These are phyloP conservation scores for Proliferodiscus dingleyae DNA, from an alignment of 2,329 filamentous ascomycete species.

Conservation along the genomic window DNA sequence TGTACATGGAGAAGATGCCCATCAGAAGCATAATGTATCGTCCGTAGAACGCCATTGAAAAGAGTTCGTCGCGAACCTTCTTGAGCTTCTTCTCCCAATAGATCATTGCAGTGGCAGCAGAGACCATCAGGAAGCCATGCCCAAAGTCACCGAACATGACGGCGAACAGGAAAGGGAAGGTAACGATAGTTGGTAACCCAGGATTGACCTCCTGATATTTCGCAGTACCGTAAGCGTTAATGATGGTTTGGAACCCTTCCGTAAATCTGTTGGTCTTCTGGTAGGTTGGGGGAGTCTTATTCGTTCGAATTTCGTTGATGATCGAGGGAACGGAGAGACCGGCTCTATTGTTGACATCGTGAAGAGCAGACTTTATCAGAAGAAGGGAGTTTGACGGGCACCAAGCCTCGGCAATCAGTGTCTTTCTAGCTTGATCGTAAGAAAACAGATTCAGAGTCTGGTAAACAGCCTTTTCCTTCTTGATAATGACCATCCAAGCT, in stretches of 20 bases:
- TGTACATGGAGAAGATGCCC: conserved; percentile 95
- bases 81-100: conserved; percentile 91
- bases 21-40: conserved; percentile 98
- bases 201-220: conserved; percentile 98
- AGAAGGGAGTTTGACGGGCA: conserved; percentile 87
- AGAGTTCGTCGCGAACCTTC: conserved; percentile 89
- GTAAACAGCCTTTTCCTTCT: conserved; percentile 98
- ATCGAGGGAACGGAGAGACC: conserved; percentile 97
- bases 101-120: conserved; percentile 85
- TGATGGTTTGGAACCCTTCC: conserved; percentile 96
- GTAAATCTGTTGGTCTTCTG: conserved; percentile 99
- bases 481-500: conserved; percentile 95
- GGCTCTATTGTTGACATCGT: conserved; percentile 93
- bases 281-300: conserved; percentile 95
- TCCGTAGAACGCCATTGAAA: conserved; percentile 98
- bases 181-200: conserved; percentile 89
- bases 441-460: conserved; percentile 94
- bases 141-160: conserved; percentile 99
- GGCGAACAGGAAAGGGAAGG: conserved; percentile 98
- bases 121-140: conserved; percentile 84
- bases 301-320: conserved; percentile 95
- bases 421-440: conserved; percentile 92
- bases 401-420: conserved; percentile 96
- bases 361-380: conserved; percentile 85
- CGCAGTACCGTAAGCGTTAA: conserved; percentile 95